These are phyloP conservation scores for Globisporangium radiosum DNA, from an alignment of 352 stramenopile species.

Conservation along the genomic window DNA sequence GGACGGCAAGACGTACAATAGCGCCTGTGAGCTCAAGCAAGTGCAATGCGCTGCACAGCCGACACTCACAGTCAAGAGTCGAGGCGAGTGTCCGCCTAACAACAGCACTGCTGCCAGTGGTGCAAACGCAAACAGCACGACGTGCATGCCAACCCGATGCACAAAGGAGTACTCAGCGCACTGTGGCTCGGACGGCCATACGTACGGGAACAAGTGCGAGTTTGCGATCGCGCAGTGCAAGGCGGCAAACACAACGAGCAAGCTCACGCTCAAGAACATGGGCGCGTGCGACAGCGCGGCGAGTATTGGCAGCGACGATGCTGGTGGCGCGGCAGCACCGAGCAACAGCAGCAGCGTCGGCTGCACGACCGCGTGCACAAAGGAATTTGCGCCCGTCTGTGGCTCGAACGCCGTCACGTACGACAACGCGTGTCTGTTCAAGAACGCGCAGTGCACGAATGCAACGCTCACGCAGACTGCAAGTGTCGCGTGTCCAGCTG, in stretches of 20 bases:
- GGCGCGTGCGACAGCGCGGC: slow-evolving; percentile 1
- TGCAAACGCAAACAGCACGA: neutral
- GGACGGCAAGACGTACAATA: slow-evolving; percentile 26
- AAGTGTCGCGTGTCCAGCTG: neutral
- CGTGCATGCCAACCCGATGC: neutral
- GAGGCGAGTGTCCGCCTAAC: neutral
- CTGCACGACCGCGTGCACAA: slow-evolving; percentile 4
- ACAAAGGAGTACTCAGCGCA: no score
- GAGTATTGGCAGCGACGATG: neutral
- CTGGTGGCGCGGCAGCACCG: neutral
- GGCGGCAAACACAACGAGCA: neutral
- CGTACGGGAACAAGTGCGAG: no score
- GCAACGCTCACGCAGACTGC: neutral
- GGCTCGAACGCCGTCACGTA: slow-evolving; percentile 8
- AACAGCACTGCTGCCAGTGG: neutral
- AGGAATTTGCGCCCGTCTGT: slow-evolving; percentile 2
- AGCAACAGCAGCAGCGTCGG: neutral
- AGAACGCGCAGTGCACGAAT: slow-evolving; percentile 6
- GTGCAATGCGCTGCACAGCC: neutral
- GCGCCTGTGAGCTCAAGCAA: slow-evolving; percentile 1
- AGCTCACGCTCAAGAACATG: slow-evolving; percentile 1
- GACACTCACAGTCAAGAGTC: neutral
- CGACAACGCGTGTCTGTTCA: slow-evolving; percentile 1
- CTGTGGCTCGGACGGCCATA: no score
- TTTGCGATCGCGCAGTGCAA: slow-evolving; percentile 8